A percentile compares a stretch with the other conserved stretches of the same genome.
Conservation (phyloP, 2,329 filamentous ascomycete species). For the Stenocarpella maydis region DNA sequence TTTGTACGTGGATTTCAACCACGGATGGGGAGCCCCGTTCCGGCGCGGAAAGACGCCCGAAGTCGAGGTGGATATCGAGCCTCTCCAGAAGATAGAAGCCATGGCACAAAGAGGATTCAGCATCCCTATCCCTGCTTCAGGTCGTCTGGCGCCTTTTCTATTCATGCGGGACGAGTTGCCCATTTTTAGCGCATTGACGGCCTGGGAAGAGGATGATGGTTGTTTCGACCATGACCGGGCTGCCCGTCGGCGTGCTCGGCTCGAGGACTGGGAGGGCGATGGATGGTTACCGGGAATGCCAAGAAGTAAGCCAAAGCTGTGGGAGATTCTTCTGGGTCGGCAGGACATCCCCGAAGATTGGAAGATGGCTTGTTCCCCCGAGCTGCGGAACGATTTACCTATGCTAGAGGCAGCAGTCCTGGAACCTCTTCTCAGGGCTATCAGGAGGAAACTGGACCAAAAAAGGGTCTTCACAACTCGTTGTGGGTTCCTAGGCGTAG, state of each 20-base stretch:
- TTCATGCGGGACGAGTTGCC: not conserved
- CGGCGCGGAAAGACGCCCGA: not conserved
- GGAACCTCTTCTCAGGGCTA: not conserved
- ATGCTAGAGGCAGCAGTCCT: not conserved
- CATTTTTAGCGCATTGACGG: not conserved
- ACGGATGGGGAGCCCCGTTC: not conserved
- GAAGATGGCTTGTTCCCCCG: not conserved
- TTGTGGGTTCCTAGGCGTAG: constrained; percentile 3
- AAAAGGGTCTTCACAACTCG: not conserved
- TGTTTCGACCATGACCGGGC: no score
- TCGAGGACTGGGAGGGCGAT: no score
- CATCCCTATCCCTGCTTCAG: not conserved
- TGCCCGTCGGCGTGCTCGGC: no score
- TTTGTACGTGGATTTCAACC: not conserved
- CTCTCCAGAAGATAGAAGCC: not conserved
- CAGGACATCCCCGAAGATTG: not conserved
- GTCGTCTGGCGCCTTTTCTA: not conserved
- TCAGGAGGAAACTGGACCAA: not conserved
- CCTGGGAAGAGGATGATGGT: not conserved
- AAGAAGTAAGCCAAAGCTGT: not conserved
- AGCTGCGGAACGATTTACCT: not conserved
- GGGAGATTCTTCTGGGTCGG: constrained; percentile 3
- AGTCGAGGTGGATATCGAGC: not conserved
- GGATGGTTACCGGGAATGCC: not conserved
- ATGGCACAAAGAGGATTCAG: not conserved